Conservation (phyloP, 768 basidiomycete species). For the Collybia sp. region DNA sequence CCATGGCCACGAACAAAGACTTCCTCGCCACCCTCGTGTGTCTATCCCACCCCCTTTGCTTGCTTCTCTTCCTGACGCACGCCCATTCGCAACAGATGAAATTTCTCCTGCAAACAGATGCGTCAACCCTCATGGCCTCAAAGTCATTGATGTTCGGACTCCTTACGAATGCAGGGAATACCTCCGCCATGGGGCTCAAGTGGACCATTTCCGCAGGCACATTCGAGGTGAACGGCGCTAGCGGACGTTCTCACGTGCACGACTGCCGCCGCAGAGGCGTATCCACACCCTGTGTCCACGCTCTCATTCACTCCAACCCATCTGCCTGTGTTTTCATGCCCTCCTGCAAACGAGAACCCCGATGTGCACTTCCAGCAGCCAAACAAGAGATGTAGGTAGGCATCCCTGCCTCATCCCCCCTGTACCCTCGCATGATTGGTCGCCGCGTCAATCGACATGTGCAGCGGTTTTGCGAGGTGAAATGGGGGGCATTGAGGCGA, state of each 20-base stretch:
- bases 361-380: no score
- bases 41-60: background rate
- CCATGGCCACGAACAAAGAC: constrained; percentile 32
- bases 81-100: constrained; percentile 29
- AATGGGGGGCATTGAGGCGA: no score
- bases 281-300: no score
- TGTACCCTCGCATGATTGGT: no score
- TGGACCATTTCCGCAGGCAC: constrained; percentile 40
- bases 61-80: background rate
- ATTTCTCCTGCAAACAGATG: constrained; percentile 34
- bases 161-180: constrained; percentile 47
- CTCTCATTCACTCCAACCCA: no score
- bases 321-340: no score
- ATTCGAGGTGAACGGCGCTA: constrained; percentile 34
- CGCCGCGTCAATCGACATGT: no score
- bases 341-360: no score
- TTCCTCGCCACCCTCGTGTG: constrained; percentile 46
- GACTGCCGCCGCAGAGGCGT: constrained; percentile 25
- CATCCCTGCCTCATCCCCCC: no score
- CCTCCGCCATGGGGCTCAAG: constrained; percentile 20
- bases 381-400: no score
- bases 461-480: no score
- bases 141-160: constrained; percentile 55
- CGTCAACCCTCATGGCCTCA: constrained; percentile 39
- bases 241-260: constrained; percentile 53